Conservation (phyloP, 768 basidiomycete genomes). For the Amanita fuliginea region DNA sequence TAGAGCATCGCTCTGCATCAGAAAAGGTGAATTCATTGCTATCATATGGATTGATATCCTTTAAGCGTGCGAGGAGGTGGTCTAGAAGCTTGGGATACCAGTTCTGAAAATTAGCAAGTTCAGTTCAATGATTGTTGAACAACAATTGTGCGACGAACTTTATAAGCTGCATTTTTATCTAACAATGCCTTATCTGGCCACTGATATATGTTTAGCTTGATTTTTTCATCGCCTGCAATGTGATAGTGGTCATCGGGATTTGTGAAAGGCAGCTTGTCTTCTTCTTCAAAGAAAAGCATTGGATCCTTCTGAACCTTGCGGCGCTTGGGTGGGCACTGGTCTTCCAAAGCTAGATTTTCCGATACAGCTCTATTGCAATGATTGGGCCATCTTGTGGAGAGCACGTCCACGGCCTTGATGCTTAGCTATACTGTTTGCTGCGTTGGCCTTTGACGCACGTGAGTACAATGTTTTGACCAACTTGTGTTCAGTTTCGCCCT, state of each 20-base stretch:
- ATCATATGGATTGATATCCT: conserved; percentile 8
- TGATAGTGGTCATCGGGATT: conserved; percentile 9
- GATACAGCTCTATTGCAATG: neutral
- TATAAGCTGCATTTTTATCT: conserved; percentile 11
- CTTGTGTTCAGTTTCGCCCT: conserved; percentile 28
- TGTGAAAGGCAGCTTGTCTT: too few species aligned
- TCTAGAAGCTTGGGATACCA: conserved; percentile 14
- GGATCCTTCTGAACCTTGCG: too few species aligned
- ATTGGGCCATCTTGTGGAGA: neutral
- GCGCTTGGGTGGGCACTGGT: too few species aligned
- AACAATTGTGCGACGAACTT: conserved; percentile 7
- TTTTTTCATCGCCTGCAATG: conserved; percentile 9
- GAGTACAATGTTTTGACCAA: conserved; percentile 22
- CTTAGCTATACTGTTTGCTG: conserved; percentile 8
- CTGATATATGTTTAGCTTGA: conserved; percentile 7
- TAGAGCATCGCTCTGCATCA: conserved; percentile 11
- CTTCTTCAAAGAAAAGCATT: too few species aligned
- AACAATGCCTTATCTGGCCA: conserved; percentile 5
- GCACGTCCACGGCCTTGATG: neutral
- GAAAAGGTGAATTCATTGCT: conserved; percentile 14
- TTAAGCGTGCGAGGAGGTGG: conserved; percentile 19
- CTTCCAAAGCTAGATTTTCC: neutral
- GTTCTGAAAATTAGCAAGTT: neutral
- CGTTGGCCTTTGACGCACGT: conserved; percentile 18
- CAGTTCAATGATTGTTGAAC: too few species aligned